Evolutionary conservation across 495 filamentous ascomycete species (phyloP).

Genomic region (Penicillium goetzii): DNA sequence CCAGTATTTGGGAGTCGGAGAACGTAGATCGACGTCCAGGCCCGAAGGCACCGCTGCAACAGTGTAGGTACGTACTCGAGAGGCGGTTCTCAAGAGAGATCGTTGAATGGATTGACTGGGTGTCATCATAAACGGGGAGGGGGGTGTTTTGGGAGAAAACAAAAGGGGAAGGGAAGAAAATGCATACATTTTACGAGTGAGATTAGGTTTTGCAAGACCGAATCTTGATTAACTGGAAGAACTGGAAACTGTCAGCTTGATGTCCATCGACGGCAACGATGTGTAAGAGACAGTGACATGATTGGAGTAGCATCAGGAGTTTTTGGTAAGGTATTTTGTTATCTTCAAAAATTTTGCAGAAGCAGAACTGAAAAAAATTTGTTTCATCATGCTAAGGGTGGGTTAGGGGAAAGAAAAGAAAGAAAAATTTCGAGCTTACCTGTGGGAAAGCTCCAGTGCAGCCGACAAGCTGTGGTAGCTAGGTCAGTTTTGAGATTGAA

Average conservation of each 20-base stretch:
- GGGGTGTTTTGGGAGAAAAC: constrained; percentile 8
- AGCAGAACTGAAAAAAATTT: constrained; percentile 89
- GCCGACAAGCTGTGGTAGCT: constrained; percentile 12
- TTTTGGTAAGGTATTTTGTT: constrained; percentile 80
- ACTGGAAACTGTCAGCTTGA: constrained; percentile 28
- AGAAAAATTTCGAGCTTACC: constrained; percentile 28
- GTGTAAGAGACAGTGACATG: constrained; percentile 19
- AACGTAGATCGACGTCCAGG: constrained; percentile 57
- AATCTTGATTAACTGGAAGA: constrained; percentile 6
- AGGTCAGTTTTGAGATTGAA: background rate
- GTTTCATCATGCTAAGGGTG: constrained; percentile 70
- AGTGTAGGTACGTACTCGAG: constrained; percentile 35
- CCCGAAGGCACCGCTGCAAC: constrained; percentile 26
- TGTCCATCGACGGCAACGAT: constrained; percentile 14
- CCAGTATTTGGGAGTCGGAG: constrained; percentile 62
- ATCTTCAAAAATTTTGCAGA: constrained; percentile 82
- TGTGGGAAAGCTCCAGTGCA: constrained; percentile 14
- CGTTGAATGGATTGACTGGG: constrained; percentile 99
- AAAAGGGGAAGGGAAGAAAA: background rate
- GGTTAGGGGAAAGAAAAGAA: constrained; percentile 13
- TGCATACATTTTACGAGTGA: constrained; percentile 4
- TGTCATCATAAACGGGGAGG: constrained; percentile 76
- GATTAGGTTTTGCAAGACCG: background rate
- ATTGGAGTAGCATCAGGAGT: constrained; percentile 51
- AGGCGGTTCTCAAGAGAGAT: constrained; percentile 68